A percentile compares a stretch with the other conserved stretches of the same genome.
Conservation (phyloP, 139 green algal species). For the Coelastrella sp. region DNA sequence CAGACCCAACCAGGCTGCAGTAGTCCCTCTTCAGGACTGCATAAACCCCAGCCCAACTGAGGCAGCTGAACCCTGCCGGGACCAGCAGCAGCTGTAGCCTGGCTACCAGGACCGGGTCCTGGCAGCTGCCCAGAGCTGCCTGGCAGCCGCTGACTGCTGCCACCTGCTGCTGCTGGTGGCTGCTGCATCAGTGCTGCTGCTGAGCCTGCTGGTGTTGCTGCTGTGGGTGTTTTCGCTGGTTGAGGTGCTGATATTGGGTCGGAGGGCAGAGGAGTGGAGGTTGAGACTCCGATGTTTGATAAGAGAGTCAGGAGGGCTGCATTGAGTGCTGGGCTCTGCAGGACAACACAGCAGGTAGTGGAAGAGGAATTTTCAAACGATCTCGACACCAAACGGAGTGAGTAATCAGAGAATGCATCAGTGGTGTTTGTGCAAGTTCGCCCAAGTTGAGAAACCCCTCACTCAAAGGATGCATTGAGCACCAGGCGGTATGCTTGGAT, state of each 20-base stretch:
- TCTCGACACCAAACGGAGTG: no score
- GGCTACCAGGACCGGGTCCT: not conserved
- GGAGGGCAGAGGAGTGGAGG: not conserved
- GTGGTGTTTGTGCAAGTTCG: no score
- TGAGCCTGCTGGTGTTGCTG: not conserved
- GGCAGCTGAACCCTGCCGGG: constrained; percentile 5
- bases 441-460: no score
- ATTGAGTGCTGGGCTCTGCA: not conserved
- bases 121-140: not conserved
- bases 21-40: constrained; percentile 16
- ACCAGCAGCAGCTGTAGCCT: constrained; percentile 7
- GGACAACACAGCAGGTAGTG: no score
- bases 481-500: no score
- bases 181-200: not conserved
- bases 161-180: constrained; percentile 17
- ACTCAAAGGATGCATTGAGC: no score
- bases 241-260: not conserved
- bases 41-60: constrained; percentile 32
- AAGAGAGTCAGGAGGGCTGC: not conserved
- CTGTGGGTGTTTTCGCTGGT: not conserved
- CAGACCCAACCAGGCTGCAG: constrained; percentile 43
- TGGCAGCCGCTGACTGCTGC: not conserved
- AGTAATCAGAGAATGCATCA: no score
- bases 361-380: no score
- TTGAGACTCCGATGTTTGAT: not conserved